These are phyloP conservation scores for Hordeum pubiflorum DNA, from an alignment of 202 grass and related monocot genomes.

Conservation along the genomic window DNA sequence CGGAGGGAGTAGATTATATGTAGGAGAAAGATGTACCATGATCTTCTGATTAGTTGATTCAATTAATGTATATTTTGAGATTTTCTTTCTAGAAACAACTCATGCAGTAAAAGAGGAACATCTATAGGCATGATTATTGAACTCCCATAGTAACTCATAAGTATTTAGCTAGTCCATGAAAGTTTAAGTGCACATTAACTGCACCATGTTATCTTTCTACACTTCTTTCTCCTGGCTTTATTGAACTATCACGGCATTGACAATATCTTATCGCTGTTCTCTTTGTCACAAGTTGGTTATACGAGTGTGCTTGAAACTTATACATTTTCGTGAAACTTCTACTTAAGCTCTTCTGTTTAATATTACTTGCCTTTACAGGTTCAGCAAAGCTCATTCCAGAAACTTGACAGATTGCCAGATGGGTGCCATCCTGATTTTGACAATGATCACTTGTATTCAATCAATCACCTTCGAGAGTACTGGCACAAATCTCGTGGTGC, in stretches of 20 bases:
- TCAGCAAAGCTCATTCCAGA: conserved; percentile 44
- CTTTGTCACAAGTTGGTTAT: neutral
- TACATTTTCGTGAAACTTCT: conserved; percentile 5
- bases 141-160: neutral
- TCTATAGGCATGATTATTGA: neutral
- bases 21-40: neutral
- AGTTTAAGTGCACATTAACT: neutral
- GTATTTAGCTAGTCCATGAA: neutral
- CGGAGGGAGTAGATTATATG: neutral
- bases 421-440: conserved; percentile 51
- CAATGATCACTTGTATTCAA: conserved; percentile 62
- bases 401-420: conserved; percentile 49
- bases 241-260: neutral
- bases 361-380: conserved; percentile 33
- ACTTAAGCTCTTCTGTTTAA: neutral
- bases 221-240: conserved; percentile 13
- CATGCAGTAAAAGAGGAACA: neutral
- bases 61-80: neutral
- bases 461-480: conserved; percentile 62
- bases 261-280: neutral
- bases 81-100: neutral
- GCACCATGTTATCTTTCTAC: neutral
- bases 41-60: neutral
- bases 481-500: conserved; percentile 60
- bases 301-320: neutral